phyloP scores from a whole-genome alignment of 2,329 filamentous ascomycete species.

The Aspergillus sp. region DNA sequence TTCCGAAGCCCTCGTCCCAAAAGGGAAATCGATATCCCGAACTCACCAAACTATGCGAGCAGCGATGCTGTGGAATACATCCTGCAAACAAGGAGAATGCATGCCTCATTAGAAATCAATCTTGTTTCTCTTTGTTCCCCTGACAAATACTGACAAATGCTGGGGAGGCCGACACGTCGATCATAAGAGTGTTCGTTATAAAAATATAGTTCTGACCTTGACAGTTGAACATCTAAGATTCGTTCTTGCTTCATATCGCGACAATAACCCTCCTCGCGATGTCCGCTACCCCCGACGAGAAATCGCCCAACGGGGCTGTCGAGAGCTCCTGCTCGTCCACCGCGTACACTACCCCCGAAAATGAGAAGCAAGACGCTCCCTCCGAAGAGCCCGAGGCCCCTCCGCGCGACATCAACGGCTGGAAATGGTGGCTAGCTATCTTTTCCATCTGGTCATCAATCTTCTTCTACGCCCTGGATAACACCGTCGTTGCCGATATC shows the following conservation, averaged over 20 bases:
- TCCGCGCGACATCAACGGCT: not conserved
- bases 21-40: not conserved
- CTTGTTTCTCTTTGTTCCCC: not conserved
- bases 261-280: not conserved
- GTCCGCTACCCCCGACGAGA: not conserved
- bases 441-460: not conserved
- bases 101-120: not conserved
- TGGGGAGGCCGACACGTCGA: not conserved
- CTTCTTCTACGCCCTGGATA: constrained; percentile 14
- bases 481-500: constrained; percentile 15
- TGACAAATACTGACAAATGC: not conserved
- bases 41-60: not conserved
- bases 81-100: not conserved
- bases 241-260: not conserved
- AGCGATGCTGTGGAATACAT: too few species aligned
- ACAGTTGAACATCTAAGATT: too few species aligned
- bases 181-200: too few species aligned
- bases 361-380: not conserved
- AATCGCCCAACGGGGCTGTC: not conserved
- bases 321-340: not conserved
- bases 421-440: not conserved
- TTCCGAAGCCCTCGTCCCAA: not conserved
- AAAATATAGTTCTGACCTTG: too few species aligned
- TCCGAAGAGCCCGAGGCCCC: not conserved
- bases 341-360: not conserved